Evolutionary conservation across 2,329 filamentous ascomycete species (phyloP), one percentile per base, ranked within the genome.

Genomic region (Fusarium tricinctum): DNA sequence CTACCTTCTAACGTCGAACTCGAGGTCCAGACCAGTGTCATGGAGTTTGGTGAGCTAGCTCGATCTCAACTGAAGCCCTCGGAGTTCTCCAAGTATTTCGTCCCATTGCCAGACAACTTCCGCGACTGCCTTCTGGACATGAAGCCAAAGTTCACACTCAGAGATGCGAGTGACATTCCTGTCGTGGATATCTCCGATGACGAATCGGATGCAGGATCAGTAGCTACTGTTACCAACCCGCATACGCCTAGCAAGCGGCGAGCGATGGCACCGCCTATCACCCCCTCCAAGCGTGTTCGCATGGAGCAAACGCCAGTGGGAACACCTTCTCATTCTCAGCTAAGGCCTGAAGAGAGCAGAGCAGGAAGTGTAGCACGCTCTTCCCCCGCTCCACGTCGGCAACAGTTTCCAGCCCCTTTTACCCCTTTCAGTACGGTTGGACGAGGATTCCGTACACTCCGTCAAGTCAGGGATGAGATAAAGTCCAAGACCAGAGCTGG

Each of bases 1-100:
- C 85, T 92, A 0, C 90, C 91, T 0, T 78, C 81, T 0, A 92
- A 93, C 43, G 86, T 93, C 0, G 85, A 89, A n/a, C 81, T 89
- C 0, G 87, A 89, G 12, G 84, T 97, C 0, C 84, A 85, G 20
- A 84, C 85, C 3, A 86, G 88, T 13, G 75, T 95, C 0, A 81
- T 82, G 14, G 80, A 80, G 1, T 89, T 95, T 63, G 84, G 86
- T 0, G 78, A 81, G 0, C 81, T 84, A 6, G 78, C 81, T 0
- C 81, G 88, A 1, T 78, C 92, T 8, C 81, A 85, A 20, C 84
- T 84, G 8, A 65, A 59, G 12, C 72, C 72, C 39, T 80, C 82
- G 6, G 76, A 81, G 2, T 87, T 86, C 48, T 78, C 78, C 14
- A 79, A 77, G 10, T 63, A 73, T 2, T 84, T 88, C 9, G 83